phyloP scores from a whole-genome alignment of 2,329 filamentous ascomycete species.

The Mycogone perniciosa region DNA sequence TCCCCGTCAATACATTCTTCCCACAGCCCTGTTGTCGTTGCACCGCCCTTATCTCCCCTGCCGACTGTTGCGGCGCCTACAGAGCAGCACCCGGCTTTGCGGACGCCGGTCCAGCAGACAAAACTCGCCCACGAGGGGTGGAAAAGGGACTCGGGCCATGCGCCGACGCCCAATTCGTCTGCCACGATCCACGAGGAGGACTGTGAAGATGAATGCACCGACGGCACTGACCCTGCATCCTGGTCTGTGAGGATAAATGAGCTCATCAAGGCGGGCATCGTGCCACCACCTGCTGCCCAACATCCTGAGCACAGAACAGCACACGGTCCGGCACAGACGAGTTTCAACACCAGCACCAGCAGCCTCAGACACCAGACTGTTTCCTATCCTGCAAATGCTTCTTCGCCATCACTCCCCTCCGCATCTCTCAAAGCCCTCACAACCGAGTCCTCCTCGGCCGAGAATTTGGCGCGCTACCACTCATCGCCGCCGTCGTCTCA shows the following conservation, averaged over 20 bases:
- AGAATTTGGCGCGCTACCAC: neutral
- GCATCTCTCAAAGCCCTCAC: neutral
- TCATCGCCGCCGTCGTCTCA: slow-evolving; percentile 4
- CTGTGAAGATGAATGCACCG: slow-evolving; percentile 32
- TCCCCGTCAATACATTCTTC: slow-evolving; percentile 14
- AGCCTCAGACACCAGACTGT: slow-evolving; percentile 15
- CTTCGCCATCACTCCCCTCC: slow-evolving; percentile 8
- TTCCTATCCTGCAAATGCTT: slow-evolving; percentile 13
- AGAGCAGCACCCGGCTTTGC: slow-evolving; percentile 49
- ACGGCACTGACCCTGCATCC: slow-evolving; percentile 5
- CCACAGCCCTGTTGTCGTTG: slow-evolving; percentile 25
- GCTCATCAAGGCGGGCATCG: neutral
- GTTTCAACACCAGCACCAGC: slow-evolving; percentile 5
- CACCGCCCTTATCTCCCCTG: slow-evolving; percentile 21
- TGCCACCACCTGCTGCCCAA: slow-evolving; percentile 8
- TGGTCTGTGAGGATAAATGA: neutral
- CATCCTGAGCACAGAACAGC: slow-evolving; percentile 9
- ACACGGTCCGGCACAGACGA: slow-evolving; percentile 12
- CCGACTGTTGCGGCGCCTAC: slow-evolving; percentile 36
- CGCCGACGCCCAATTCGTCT: slow-evolving; percentile 31
- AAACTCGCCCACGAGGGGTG: slow-evolving; percentile 32
- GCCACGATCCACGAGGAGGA: slow-evolving; percentile 35
- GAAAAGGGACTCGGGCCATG: slow-evolving; percentile 52
- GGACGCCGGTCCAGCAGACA: slow-evolving; percentile 20
- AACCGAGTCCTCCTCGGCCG: neutral